Conservation (phyloP, 257 asterid species). For the Phtheirospermum japonicum region DNA sequence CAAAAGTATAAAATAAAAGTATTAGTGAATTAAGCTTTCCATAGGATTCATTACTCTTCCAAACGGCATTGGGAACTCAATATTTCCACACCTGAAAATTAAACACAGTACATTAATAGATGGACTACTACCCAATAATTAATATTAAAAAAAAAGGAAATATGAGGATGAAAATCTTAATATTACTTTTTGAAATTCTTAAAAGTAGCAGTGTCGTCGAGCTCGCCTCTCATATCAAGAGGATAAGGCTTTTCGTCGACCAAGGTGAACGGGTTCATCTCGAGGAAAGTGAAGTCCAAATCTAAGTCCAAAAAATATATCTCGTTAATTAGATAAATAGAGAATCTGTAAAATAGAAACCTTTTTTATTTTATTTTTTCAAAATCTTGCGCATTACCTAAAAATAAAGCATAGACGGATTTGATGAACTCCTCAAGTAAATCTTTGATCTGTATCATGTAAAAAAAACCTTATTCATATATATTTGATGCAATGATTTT, state of each 20-base stretch:
- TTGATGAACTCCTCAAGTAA: constrained; percentile 85
- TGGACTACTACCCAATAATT: background rate
- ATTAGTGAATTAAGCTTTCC: constrained; percentile 62
- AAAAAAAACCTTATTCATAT: background rate
- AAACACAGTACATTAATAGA: background rate
- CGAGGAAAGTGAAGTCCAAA: constrained; percentile 94
- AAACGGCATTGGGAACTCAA: constrained; percentile 91
- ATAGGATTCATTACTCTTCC: constrained; percentile 93
- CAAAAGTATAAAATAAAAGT: background rate
- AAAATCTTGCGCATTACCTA: constrained; percentile 42
- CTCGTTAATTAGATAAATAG: constrained; percentile 7
- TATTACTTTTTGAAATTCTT: constrained; percentile 91
- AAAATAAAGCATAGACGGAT: constrained; percentile 55
- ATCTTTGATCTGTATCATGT: constrained; percentile 55
- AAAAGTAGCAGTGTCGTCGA: constrained; percentile 94
- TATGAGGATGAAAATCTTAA: background rate
- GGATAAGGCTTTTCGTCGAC: constrained; percentile 93
- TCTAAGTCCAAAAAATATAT: constrained; percentile 38
- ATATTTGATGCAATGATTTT: background rate
- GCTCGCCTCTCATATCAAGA: constrained; percentile 98
- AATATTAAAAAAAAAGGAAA: background rate
- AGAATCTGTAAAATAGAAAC: background rate
- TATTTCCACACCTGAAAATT: constrained; percentile 72
- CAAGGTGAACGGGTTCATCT: constrained; percentile 95
- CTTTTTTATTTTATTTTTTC: background rate